Evolutionary conservation across 345 rosid genomes (phyloP).

Genomic region (Brassica nigra): DNA sequence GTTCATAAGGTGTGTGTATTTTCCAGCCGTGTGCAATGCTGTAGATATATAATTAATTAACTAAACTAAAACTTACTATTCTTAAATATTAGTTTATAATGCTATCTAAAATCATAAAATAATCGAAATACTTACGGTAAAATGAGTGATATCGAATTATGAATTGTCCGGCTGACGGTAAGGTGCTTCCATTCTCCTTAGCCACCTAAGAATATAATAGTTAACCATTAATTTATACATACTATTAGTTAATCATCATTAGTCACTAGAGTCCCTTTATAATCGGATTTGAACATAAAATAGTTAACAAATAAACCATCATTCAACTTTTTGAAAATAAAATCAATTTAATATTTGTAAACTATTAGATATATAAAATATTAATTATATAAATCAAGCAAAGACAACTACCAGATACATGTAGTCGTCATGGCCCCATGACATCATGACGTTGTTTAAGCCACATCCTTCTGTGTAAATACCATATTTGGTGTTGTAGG

Average conservation of each 20-base stretch:
- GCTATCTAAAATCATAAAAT: not conserved
- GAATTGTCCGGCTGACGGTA: conserved; percentile 59
- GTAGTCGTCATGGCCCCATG: conserved; percentile 64
- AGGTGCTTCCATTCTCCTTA: conserved; percentile 57
- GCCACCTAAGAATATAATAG: conserved; percentile 41
- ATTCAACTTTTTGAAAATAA: not conserved
- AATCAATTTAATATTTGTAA: not conserved
- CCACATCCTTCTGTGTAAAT: conserved; percentile 60
- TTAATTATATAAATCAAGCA: not conserved
- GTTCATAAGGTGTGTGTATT: conserved; percentile 57
- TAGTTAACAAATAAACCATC: not conserved
- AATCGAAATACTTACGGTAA: conserved; percentile 46
- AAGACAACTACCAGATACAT: conserved; percentile 50
- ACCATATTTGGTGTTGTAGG: conserved; percentile 52
- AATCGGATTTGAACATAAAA: not conserved
- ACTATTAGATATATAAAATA: not conserved
- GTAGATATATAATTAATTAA: not conserved
- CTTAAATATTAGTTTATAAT: not conserved
- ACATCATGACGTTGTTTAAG: conserved; percentile 52
- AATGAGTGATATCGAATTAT: conserved; percentile 66
- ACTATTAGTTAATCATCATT: not conserved
- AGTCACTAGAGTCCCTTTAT: not conserved
- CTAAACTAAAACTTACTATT: not conserved
- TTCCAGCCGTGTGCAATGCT: conserved; percentile 63
- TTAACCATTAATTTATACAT: not conserved